Evolutionary conservation across 805 yeast genomes (phyloP).

Genomic region (Grigorovia yakushimaensis): DNA sequence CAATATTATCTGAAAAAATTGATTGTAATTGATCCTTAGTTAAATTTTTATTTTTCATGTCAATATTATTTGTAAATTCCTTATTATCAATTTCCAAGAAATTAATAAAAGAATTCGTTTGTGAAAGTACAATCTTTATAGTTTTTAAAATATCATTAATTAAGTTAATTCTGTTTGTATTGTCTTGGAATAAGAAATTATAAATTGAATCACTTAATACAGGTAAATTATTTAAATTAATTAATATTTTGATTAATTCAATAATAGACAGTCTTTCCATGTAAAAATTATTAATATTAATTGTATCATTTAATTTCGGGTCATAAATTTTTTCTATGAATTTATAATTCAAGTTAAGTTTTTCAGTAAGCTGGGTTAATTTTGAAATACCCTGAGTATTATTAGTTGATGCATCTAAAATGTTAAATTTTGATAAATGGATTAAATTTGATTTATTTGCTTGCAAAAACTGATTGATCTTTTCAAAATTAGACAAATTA

Average conservation of each 20-base stretch:
- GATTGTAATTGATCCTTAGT: conserved; percentile 3
- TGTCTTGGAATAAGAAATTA: conserved; percentile 1
- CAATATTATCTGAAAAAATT: conserved; percentile 27
- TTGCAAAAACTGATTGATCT: conserved; percentile 11
- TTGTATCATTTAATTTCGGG: not conserved
- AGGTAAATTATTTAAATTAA: conserved; percentile 17
- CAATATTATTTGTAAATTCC: not conserved
- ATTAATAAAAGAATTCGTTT: not conserved
- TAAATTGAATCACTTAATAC: conserved; percentile 15
- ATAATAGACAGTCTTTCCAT: conserved; percentile 42
- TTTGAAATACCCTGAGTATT: too few relatives aligned
- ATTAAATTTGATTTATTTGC: conserved; percentile 7
- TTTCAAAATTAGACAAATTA: conserved; percentile 1
- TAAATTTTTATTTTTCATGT: too few relatives aligned
- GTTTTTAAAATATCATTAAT: conserved; percentile 1
- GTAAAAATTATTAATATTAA: too few relatives aligned
- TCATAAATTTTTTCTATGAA: not conserved
- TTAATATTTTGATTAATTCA: conserved; percentile 30
- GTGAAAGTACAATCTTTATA: not conserved
- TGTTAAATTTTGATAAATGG: not conserved
- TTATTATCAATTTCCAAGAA: not conserved
- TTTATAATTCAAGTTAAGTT: too few relatives aligned
- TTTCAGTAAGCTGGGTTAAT: not conserved
- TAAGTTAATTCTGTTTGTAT: conserved; percentile 5
- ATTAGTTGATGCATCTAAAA: not conserved